Percentiles rank a stretch among this genome's conserved stretches.
Conservation (phyloP, 495 filamentous ascomycete genomes). For the Aspergillus haitiensis region DNA sequence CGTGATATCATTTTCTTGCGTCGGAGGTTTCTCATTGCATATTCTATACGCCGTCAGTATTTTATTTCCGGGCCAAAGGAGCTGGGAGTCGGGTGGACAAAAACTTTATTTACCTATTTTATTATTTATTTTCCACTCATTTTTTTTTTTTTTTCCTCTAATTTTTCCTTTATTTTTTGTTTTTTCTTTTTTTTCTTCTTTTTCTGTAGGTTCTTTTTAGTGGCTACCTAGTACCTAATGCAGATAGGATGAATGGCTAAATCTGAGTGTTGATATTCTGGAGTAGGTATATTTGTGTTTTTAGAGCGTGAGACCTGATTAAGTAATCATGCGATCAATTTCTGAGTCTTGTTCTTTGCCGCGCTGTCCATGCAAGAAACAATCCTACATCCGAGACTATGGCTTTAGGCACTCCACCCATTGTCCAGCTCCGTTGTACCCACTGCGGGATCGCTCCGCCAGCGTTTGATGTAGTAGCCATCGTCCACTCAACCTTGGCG, state of each 20-base stretch:
- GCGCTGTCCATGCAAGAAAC: conserved; percentile 61
- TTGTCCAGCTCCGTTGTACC: conserved; percentile 57
- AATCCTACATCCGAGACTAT: conserved; percentile 72
- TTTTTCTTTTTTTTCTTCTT: conserved; percentile 2
- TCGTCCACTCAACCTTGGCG: conserved; percentile 60
- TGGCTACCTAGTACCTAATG: background rate
- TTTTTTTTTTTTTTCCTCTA: conserved; percentile 8
- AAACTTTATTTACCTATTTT: background rate
- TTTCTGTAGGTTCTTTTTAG: conserved; percentile 3
- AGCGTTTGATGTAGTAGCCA: conserved; percentile 71
- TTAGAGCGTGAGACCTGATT: background rate
- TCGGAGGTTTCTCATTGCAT: background rate
- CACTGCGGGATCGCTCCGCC: conserved; percentile 64
- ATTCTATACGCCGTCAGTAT: conserved; percentile 24
- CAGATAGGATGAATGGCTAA: background rate
- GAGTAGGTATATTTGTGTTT: conserved; percentile 2
- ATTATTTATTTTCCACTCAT: background rate
- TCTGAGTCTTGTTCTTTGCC: conserved; percentile 27
- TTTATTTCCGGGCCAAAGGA: conserved; percentile 12
- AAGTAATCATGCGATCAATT: conserved; percentile 1
- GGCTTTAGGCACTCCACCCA: conserved; percentile 60
- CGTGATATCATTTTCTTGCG: conserved; percentile 7
- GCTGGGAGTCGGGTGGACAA: conserved; percentile 23
- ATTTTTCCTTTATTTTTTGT: conserved; percentile 3
- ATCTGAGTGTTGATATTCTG: conserved; percentile 15